Evolutionary conservation across 257 asterid genomes (phyloP).

Genomic region (Solanum etuberosum): DNA sequence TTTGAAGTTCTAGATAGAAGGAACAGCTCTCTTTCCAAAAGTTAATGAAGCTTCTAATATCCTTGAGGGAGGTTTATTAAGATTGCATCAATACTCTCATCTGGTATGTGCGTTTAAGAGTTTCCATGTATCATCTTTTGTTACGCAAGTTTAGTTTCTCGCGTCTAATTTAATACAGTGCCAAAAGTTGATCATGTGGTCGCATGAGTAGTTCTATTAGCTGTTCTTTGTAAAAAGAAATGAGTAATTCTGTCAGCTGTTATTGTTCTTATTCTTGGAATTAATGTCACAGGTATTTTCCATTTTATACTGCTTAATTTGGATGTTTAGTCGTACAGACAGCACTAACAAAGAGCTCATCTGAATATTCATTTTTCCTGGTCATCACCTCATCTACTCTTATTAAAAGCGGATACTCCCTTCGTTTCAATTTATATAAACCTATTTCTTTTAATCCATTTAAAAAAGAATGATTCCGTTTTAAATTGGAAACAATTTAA

Average conservation of each 20-base stretch:
- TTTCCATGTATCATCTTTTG: background rate
- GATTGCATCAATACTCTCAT: background rate
- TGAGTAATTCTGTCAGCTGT: background rate
- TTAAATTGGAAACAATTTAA: background rate
- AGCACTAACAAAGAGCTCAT: background rate
- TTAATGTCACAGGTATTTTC: background rate
- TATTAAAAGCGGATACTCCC: background rate
- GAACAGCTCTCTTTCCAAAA: background rate
- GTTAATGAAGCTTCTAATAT: background rate
- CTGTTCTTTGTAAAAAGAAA: background rate
- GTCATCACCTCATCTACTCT: background rate
- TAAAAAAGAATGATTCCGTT: background rate
- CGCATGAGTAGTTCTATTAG: background rate
- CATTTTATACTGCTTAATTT: background rate
- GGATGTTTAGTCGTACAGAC: background rate
- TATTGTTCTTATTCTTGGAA: background rate
- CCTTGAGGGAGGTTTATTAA: background rate
- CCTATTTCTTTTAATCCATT: background rate
- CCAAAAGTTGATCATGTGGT: background rate
- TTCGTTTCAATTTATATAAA: background rate
- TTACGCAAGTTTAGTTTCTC: background rate
- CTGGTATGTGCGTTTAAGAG: background rate
- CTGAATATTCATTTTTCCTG: background rate
- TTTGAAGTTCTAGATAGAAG: background rate
- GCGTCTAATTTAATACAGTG: background rate